Conservation (phyloP, 2,329 filamentous ascomycete genomes). For the Lasiodiplodia sp. region DNA sequence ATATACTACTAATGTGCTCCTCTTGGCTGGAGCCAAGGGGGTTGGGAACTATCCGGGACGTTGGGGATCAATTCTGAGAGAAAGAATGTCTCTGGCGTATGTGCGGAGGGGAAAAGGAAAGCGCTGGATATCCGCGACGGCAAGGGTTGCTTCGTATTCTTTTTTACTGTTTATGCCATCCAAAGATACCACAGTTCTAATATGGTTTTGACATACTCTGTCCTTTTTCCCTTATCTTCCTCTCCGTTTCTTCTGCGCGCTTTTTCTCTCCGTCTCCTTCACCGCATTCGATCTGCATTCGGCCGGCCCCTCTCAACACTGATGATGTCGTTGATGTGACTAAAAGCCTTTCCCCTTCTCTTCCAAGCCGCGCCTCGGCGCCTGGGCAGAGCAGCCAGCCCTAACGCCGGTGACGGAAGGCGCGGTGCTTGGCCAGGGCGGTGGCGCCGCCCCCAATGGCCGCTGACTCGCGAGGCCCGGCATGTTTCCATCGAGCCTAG, state of each 20-base stretch:
- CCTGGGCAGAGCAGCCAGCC: not conserved
- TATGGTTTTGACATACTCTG: not conserved
- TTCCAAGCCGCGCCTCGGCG: constrained; percentile 1
- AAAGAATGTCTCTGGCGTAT: not conserved
- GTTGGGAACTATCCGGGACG: not conserved
- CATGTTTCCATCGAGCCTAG: not conserved
- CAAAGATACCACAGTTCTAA: constrained; percentile 23
- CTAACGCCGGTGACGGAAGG: constrained; percentile 14
- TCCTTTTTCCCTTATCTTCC: not conserved
- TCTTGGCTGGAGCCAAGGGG: constrained; percentile 9
- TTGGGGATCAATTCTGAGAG: not conserved
- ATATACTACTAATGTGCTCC: constrained; percentile 8
- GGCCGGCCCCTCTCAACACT: not conserved
- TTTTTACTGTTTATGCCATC: constrained; percentile 5
- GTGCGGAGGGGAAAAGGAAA: not conserved
- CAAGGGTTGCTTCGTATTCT: not conserved
- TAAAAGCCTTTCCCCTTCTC: constrained; percentile 10
- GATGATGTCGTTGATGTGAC: constrained; percentile 6
- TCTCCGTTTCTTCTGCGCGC: not conserved
- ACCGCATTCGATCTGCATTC: not conserved
- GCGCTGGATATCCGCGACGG: not conserved
- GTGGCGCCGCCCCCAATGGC: not conserved
- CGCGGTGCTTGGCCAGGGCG: constrained; percentile 15
- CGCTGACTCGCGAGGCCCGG: not conserved
- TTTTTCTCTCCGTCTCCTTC: not conserved